Conservation (phyloP, 345 rosid species). For the Citrus inodora region DNA sequence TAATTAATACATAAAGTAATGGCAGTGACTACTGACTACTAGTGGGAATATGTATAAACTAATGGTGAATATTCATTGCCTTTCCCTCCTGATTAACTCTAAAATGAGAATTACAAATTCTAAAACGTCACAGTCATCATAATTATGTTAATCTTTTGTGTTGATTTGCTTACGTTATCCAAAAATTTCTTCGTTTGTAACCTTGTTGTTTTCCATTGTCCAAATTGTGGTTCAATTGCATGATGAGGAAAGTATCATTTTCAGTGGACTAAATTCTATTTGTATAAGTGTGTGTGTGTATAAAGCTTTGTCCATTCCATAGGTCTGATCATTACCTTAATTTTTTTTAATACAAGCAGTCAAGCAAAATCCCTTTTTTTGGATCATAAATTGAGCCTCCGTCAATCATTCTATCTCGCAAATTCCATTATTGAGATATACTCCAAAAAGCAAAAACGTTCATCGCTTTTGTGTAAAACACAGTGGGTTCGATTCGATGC, state of each 20-base stretch:
- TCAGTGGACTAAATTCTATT: background rate
- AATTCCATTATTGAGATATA: too few relatives aligned
- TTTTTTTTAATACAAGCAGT: too few relatives aligned
- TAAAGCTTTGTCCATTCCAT: background rate
- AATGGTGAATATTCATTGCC: too few relatives aligned
- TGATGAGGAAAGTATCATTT: slow-evolving; percentile 7
- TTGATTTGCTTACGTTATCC: slow-evolving; percentile 20
- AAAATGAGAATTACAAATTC: background rate
- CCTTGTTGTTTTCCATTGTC: slow-evolving; percentile 6
- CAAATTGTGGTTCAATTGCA: background rate
- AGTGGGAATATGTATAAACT: too few relatives aligned
- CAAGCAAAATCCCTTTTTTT: too few relatives aligned
- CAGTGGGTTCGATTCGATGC: too few relatives aligned
- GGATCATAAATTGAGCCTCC: too few relatives aligned
- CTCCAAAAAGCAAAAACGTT: too few relatives aligned
- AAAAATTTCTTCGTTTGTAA: slow-evolving; percentile 10
- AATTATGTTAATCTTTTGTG: slow-evolving; percentile 13
- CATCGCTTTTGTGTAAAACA: too few relatives aligned
- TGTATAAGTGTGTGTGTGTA: background rate
- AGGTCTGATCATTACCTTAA: too few relatives aligned
- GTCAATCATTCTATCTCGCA: too few relatives aligned
- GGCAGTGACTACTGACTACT: background rate
- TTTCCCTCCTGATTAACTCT: too few relatives aligned
- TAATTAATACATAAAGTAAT: background rate
- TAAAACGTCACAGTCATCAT: slow-evolving; percentile 18